Base-by-base conservation (phyloP, 305 asterid species). In the Lippia alba region DNA sequence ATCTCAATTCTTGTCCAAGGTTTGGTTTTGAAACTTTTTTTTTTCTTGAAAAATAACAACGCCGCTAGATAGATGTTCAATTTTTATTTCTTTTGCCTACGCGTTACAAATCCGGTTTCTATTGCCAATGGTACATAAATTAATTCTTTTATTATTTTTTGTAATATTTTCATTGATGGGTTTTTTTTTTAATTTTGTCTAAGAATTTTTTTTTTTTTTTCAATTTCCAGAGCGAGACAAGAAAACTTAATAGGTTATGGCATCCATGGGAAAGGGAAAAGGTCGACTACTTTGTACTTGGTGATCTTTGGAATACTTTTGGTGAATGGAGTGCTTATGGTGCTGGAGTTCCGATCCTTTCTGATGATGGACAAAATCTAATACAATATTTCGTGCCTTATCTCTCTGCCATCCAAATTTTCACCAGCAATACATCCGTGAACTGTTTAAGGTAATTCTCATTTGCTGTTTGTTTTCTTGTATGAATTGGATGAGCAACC, bases 241-340 rank as follows among this genome's bases (percentile, higher is more conserved):
- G 84, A 80, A 88, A 84, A 78, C 94, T 91, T 44, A 94, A 94
- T 69, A 90, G 76, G 91, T 86, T 94, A 50, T 94, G 99, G 97
- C 94, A 89, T 82, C 97, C 97, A 14, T 87, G 91, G 92, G 99
- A 82, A 73, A 85, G 95, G 69, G 97, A 90, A 61, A 83, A 87
- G 56, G 82, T 91, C 48, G 96, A 94, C 72, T 91, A 81, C 69
- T 89, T 87, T 69, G 87, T 91, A 30, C 85, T 94, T 68, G 83
- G 84, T 80, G 97, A 94, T 80, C 92, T 94, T 64, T 91, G 99
- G 99, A 89, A 84, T 63, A 79, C 87, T 44, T 94, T 83, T 76
- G 92, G 84, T 79, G 97, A 94, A 87, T 89, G 93, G 89, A 94
- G 99, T 86, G 97, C 94, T 4, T 94, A 90, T 81, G 99, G 99